phyloP scores from a whole-genome alignment of 768 basidiomycete genomes.

The Termitomyces eurrhizus region DNA sequence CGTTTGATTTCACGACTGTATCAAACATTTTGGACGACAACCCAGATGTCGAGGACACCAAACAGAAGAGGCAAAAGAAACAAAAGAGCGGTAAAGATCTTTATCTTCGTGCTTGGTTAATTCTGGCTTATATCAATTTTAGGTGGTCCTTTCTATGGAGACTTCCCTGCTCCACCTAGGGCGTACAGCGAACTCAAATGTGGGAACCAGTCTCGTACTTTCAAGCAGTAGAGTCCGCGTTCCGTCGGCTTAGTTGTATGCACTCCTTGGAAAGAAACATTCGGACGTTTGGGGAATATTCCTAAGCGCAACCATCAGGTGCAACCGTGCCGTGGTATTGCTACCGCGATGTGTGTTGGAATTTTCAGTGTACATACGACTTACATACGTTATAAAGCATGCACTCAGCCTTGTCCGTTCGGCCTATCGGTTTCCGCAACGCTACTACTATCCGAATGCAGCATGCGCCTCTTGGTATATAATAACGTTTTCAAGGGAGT shows the following conservation, averaged over 20 bases:
- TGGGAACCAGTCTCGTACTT: constrained; percentile 69
- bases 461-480: constrained; percentile 9
- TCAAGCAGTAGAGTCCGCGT: constrained; percentile 38
- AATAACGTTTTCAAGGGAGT: neutral
- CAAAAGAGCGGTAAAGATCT: constrained; percentile 28
- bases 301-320: neutral
- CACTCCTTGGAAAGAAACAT: neutral
- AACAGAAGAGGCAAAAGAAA: constrained; percentile 50
- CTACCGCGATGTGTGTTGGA: neutral
- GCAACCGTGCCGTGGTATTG: neutral
- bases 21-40: constrained; percentile 72
- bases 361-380: neutral
- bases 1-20: constrained; percentile 66
- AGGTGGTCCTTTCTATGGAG: constrained; percentile 46
- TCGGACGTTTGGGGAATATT: neutral
- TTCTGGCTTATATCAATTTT: constrained; percentile 4
- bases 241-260: neutral
- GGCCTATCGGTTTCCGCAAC: constrained; percentile 2
- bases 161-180: constrained; percentile 64
- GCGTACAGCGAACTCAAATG: constrained; percentile 62
- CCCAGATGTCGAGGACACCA: constrained; percentile 34
- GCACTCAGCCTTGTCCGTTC: neutral
- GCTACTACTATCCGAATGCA: neutral
- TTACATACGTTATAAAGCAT: neutral
- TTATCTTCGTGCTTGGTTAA: constrained; percentile 2